A percentile compares a stretch with the other conserved stretches of the same genome.
Conservation (phyloP, 441 rosid genomes). For the Corymbia calophylla region DNA sequence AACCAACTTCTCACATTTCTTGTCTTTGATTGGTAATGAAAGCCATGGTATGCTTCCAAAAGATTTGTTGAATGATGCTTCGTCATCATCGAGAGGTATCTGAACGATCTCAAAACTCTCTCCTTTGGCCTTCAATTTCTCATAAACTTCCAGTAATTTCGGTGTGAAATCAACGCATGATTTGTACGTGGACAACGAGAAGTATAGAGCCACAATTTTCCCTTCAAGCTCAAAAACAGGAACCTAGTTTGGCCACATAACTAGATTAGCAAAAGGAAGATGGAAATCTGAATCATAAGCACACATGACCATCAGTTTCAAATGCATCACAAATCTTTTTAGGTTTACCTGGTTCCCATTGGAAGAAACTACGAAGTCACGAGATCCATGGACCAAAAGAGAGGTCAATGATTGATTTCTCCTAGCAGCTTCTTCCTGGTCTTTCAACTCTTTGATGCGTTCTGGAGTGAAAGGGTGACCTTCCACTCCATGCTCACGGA, state of each 20-base stretch:
- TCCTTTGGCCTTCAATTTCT: neutral
- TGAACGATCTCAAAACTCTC: slow-evolving; percentile 1
- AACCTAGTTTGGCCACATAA: neutral
- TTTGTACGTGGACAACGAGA: neutral
- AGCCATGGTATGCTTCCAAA: neutral
- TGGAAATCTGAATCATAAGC: neutral
- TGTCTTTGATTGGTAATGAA: neutral
- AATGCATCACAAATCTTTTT: neutral
- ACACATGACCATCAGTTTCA: no score
- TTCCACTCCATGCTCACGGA: slow-evolving; percentile 32
- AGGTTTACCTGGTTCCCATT: neutral
- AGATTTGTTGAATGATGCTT: neutral
- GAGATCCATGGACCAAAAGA: neutral
- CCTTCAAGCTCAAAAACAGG: neutral
- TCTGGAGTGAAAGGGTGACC: slow-evolving; percentile 67
- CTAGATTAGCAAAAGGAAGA: neutral
- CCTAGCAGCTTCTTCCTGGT: neutral
- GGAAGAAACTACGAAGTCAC: neutral
- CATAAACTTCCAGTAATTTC: neutral
- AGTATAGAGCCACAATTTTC: neutral
- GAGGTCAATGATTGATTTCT: neutral
- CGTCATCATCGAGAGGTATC: neutral
- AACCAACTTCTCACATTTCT: neutral
- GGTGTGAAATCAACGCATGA: neutral
- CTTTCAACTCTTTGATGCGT: neutral